These are phyloP conservation scores for Lindgomyces ingoldianus DNA, from an alignment of 495 filamentous ascomycete species.

Conservation along the genomic window DNA sequence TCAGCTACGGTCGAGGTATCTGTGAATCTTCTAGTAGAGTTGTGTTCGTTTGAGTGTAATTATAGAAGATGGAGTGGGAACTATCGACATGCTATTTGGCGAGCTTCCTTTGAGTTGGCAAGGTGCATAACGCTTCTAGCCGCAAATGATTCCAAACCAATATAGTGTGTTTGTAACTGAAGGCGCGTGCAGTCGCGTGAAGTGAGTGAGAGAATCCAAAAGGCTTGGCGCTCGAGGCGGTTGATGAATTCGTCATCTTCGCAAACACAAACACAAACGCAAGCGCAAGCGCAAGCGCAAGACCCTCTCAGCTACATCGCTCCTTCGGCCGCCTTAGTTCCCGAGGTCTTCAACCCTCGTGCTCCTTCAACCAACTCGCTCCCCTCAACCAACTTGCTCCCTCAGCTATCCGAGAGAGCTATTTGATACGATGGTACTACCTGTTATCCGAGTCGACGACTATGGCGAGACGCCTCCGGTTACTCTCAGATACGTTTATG, in stretches of 20 bases:
- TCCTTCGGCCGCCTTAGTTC: too few relatives aligned
- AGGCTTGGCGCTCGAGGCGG: too few relatives aligned
- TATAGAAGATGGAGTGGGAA: background rate
- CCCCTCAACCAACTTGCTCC: background rate
- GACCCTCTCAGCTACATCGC: too few relatives aligned
- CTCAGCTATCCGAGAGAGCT: background rate
- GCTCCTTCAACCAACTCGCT: background rate
- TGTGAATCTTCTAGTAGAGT: conserved; percentile 11
- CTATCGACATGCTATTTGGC: background rate
- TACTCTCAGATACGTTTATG: background rate
- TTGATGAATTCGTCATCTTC: too few relatives aligned
- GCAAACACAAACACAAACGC: too few relatives aligned
- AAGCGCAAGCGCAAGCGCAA: too few relatives aligned
- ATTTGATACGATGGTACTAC: background rate
- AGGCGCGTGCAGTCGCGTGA: too few relatives aligned
- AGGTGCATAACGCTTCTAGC: too few relatives aligned
- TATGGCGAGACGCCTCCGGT: background rate
- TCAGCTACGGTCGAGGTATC: conserved; percentile 61
- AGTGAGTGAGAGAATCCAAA: too few relatives aligned
- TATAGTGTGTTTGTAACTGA: too few relatives aligned
- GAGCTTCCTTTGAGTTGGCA: background rate
- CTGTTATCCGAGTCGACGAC: conserved; percentile 9
- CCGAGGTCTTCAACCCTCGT: background rate
- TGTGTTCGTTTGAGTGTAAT: background rate
- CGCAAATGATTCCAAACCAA: too few relatives aligned